phyloP scores from a whole-genome alignment of 2,329 filamentous ascomycete species.

The Xylaria sp. region DNA sequence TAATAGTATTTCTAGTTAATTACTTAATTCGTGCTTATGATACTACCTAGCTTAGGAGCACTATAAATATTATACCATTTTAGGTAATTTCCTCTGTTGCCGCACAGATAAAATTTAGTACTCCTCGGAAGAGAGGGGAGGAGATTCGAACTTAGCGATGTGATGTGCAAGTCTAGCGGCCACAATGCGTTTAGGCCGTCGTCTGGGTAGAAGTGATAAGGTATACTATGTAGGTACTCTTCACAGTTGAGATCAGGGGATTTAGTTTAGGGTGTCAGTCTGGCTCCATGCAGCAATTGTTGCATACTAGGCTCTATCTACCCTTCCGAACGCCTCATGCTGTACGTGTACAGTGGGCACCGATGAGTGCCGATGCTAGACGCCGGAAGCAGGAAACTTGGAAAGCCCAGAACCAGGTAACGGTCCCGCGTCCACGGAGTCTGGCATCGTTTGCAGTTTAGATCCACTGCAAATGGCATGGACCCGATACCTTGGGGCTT shows the following conservation, averaged over 20 bases:
- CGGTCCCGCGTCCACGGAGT: neutral
- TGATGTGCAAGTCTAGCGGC: neutral
- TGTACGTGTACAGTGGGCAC: neutral
- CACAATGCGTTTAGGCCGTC: neutral
- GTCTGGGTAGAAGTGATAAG: neutral
- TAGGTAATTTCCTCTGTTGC: neutral
- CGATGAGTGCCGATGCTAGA: neutral
- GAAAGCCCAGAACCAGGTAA: neutral
- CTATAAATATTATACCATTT: neutral
- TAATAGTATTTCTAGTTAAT: neutral
- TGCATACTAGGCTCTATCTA: neutral
- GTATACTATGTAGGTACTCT: neutral
- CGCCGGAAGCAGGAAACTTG: neutral
- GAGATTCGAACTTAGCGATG: neutral
- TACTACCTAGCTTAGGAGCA: neutral
- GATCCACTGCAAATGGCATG: conserved; percentile 11
- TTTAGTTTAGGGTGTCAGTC: neutral
- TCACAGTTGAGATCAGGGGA: neutral
- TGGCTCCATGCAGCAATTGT: neutral
- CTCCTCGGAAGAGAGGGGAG: neutral
- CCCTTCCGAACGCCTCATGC: neutral
- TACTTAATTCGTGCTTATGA: neutral
- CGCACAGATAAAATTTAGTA: neutral
- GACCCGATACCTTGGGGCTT: neutral
- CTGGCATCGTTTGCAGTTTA: neutral